A percentile compares a stretch with the other conserved stretches of the same genome.
Conservation (phyloP, 164 flowering plant genomes). For the grape (Vitis vinifera) region ASM3070453v1 NC_081820.1:27110001-27110500, state of each 20-base stretch:
- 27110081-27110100: slow-evolving; percentile 82
- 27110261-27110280: background rate
- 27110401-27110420: background rate
- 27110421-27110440: background rate
- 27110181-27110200: slow-evolving; percentile 43
- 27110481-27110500: no score
- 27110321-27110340: background rate
- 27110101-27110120: slow-evolving; percentile 70
- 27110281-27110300: background rate
- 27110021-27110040: slow-evolving; percentile 76
- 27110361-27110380: background rate
- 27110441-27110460: background rate
- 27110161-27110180: slow-evolving; percentile 65
- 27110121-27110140: slow-evolving; percentile 40
- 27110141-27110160: slow-evolving; percentile 49
- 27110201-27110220: slow-evolving; percentile 4
- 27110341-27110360: background rate
- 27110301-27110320: background rate
- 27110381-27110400: no score
- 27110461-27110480: background rate
- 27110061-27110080: slow-evolving; percentile 73
- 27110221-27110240: background rate
- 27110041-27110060: slow-evolving; percentile 65
- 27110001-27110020: slow-evolving; percentile 56
- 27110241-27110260: background rate